These are phyloP conservation scores for Carpinus fangiana DNA, from an alignment of 306 rosid species.

Conservation along the genomic window DNA sequence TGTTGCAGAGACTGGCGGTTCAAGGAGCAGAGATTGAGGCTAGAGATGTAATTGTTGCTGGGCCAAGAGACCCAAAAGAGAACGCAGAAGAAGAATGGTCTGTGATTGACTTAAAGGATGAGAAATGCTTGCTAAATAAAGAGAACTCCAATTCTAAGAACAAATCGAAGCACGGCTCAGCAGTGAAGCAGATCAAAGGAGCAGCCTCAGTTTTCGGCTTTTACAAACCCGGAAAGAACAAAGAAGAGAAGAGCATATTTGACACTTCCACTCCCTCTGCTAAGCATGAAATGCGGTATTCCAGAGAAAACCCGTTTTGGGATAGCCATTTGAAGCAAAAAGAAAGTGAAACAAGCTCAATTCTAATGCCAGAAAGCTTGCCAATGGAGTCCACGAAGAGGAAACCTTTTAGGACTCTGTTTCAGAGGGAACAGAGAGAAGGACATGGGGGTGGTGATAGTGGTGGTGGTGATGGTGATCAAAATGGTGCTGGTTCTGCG, in stretches of 20 bases:
- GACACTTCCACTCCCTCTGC: slow-evolving; percentile 29
- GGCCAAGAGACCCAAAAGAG: slow-evolving; percentile 41
- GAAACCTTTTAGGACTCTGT: slow-evolving; percentile 69
- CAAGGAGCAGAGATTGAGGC: slow-evolving; percentile 84
- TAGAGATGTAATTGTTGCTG: slow-evolving; percentile 58
- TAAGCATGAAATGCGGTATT: slow-evolving; percentile 21
- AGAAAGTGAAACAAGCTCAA: slow-evolving; percentile 40
- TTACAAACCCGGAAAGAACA: slow-evolving; percentile 51
- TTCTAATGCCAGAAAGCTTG: slow-evolving; percentile 63
- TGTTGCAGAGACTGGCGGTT: slow-evolving; percentile 73
- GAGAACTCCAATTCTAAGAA: slow-evolving; percentile 53
- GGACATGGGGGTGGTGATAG: slow-evolving; percentile 19
- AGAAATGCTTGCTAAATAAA: slow-evolving; percentile 45
- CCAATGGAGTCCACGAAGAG: slow-evolving; percentile 53
- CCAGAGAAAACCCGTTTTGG: slow-evolving; percentile 46
- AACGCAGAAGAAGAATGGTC: slow-evolving; percentile 79
- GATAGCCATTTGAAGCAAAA: slow-evolving; percentile 30
- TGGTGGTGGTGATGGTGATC: slow-evolving; percentile 25
- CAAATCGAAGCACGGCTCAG: slow-evolving; percentile 51
- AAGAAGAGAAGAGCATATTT: slow-evolving; percentile 64
- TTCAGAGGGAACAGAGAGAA: slow-evolving; percentile 65
- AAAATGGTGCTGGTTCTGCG: slow-evolving; percentile 25
- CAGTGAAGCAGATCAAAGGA: slow-evolving; percentile 78
- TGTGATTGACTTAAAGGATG: slow-evolving; percentile 82
- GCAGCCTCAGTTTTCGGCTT: slow-evolving; percentile 75